These are phyloP conservation scores for Rhizopogon vesiculosus DNA, from an alignment of 768 basidiomycete species.

Conservation along the genomic window DNA sequence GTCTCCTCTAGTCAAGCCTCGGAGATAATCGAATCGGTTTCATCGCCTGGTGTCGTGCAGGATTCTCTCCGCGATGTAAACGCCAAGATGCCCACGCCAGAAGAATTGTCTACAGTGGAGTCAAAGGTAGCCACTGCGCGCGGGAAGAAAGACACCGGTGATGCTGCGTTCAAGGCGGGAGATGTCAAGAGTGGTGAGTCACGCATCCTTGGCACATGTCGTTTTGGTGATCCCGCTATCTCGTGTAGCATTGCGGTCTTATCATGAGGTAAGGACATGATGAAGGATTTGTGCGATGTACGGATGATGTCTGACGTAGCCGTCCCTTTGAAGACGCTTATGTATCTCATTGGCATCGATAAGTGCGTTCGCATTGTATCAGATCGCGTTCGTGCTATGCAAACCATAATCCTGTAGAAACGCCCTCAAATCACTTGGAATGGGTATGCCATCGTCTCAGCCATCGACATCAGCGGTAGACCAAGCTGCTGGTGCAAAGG, in stretches of 20 bases:
- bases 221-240: not conserved
- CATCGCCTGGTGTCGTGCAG: not conserved
- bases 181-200: constrained; percentile 54
- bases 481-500: constrained; percentile 26
- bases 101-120: constrained; percentile 26
- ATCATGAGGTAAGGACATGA: constrained; percentile 57
- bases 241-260: constrained; percentile 55
- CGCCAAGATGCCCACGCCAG: constrained; percentile 9
- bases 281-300: not conserved
- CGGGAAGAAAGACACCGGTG: constrained; percentile 62
- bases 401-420: constrained; percentile 32
- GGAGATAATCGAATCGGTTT: not conserved
- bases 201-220: not conserved
- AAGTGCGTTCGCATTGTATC: constrained; percentile 44
- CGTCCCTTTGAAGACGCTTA: constrained; percentile 44
- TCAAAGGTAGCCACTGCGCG: constrained; percentile 57
- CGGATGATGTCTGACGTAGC: constrained; percentile 4
- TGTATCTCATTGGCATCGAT: constrained; percentile 74
- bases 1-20: not conserved
- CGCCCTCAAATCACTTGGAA: constrained; percentile 49
- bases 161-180: constrained; percentile 66
- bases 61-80: constrained; percentile 14
- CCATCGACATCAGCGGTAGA: constrained; percentile 17
- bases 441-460: constrained; percentile 13
- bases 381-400: not conserved